phyloP scores from a whole-genome alignment of 73 alveolate species.

The Tetrahymena malaccensis region DNA sequence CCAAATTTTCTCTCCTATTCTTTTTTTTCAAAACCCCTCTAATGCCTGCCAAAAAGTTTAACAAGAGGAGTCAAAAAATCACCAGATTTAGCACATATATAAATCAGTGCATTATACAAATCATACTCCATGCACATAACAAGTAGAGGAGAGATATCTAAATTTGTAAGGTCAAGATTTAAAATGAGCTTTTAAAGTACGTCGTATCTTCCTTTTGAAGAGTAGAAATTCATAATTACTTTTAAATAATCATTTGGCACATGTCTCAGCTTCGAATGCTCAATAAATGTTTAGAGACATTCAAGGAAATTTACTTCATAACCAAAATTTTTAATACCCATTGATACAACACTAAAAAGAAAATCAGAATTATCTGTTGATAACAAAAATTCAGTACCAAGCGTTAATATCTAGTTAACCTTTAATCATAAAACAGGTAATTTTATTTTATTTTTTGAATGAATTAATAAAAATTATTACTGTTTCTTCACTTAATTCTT shows the following conservation, averaged over 20 bases:
- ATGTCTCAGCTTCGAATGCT: background rate
- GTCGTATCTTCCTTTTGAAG: background rate
- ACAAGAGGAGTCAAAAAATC: slow-evolving; percentile 38
- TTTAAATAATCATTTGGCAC: background rate
- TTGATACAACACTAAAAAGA: background rate
- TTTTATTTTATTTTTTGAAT: background rate
- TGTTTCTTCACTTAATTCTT: background rate
- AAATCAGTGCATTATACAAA: slow-evolving; percentile 7
- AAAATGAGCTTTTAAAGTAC: background rate
- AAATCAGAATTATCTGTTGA: background rate
- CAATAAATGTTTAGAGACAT: background rate
- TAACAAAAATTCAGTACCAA: background rate
- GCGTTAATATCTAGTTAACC: background rate
- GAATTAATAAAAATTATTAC: background rate
- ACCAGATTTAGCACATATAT: slow-evolving; percentile 36
- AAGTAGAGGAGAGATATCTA: background rate
- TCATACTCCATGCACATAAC: slow-evolving; percentile 3
- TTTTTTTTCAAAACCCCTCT: slow-evolving; percentile 2
- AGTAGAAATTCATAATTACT: background rate
- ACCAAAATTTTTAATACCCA: background rate
- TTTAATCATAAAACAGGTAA: background rate
- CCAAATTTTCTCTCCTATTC: background rate
- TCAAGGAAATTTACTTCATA: background rate
- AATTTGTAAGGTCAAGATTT: background rate
- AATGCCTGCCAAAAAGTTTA: slow-evolving; percentile 13